Conservation (phyloP, 441 rosid genomes). For the Eruca vesicaria region DNA sequence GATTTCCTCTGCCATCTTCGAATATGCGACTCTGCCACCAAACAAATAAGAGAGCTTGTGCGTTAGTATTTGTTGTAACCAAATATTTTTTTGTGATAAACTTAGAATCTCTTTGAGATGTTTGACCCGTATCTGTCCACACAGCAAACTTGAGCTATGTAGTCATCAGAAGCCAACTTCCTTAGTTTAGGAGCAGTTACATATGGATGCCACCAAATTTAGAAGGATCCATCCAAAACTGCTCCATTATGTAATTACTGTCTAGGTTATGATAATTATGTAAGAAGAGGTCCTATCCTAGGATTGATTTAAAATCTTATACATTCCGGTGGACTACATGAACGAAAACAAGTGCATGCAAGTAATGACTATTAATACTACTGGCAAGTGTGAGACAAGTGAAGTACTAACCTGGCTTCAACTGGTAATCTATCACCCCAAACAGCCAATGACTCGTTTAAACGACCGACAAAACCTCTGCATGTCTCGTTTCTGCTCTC, state of each 20-base stretch:
- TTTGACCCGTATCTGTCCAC: slow-evolving; percentile 88
- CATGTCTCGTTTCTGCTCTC: slow-evolving; percentile 67
- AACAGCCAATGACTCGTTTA: slow-evolving; percentile 69
- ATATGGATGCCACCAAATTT: slow-evolving; percentile 60
- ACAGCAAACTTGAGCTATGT: slow-evolving; percentile 55
- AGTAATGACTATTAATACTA: not conserved
- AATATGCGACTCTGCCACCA: slow-evolving; percentile 63
- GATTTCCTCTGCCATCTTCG: slow-evolving; percentile 89
- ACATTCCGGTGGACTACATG: not conserved
- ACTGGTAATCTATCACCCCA: slow-evolving; percentile 69
- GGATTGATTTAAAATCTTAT: not conserved
- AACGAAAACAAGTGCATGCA: slow-evolving; percentile 5
- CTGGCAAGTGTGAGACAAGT: not conserved
- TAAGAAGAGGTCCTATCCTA: not conserved
- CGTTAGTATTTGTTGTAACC: not conserved
- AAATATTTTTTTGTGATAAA: not conserved
- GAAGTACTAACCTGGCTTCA: slow-evolving; percentile 39
- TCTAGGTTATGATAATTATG: not conserved
- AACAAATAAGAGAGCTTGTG: not conserved
- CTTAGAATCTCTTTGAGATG: slow-evolving; percentile 27
- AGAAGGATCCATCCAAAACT: slow-evolving; percentile 56
- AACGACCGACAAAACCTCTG: slow-evolving; percentile 53
- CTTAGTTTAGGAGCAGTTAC: slow-evolving; percentile 65
- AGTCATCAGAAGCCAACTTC: slow-evolving; percentile 74
- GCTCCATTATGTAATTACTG: slow-evolving; percentile 12